Conservation (phyloP, 805 yeast genomes). For the Barnettozyma sp. region DNA sequence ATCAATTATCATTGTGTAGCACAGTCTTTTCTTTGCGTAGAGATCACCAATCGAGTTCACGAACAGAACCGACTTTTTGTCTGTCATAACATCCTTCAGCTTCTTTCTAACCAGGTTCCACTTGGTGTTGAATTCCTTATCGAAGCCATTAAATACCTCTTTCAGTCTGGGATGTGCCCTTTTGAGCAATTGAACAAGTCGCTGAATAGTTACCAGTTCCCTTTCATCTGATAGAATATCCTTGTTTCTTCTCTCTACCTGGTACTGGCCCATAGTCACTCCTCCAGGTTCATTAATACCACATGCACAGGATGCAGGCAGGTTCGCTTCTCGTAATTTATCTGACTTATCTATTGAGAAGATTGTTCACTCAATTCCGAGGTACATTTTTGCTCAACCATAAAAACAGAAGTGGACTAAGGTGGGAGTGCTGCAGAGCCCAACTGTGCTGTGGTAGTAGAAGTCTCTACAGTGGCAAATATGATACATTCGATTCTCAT, state of each 20-base stretch:
- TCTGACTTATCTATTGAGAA: no score
- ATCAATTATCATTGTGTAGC: constrained; percentile 8
- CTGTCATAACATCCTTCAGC: neutral
- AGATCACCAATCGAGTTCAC: neutral
- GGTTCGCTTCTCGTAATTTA: no score
- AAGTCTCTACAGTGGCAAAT: no score
- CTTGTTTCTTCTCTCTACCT: constrained; percentile 1
- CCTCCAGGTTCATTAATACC: no score
- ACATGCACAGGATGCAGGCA: no score
- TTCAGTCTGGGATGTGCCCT: constrained; percentile 12
- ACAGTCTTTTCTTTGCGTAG: constrained; percentile 3
- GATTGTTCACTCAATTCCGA: no score
- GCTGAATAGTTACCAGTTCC: constrained; percentile 9
- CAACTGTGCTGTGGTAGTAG: no score
- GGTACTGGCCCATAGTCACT: no score
- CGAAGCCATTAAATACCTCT: neutral
- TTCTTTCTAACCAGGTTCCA: constrained; percentile 5
- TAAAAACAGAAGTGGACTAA: no score
- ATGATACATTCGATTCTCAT: constrained; percentile 88
- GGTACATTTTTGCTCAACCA: no score
- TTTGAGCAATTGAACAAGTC: constrained; percentile 11
- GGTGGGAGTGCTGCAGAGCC: no score
- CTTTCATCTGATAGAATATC: constrained; percentile 9
- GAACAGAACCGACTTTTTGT: neutral
- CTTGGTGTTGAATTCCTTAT: neutral